These are phyloP conservation scores for Exophiala phaeomuriformis DNA, from an alignment of 2,329 filamentous ascomycete genomes.

Conservation along the genomic window DNA sequence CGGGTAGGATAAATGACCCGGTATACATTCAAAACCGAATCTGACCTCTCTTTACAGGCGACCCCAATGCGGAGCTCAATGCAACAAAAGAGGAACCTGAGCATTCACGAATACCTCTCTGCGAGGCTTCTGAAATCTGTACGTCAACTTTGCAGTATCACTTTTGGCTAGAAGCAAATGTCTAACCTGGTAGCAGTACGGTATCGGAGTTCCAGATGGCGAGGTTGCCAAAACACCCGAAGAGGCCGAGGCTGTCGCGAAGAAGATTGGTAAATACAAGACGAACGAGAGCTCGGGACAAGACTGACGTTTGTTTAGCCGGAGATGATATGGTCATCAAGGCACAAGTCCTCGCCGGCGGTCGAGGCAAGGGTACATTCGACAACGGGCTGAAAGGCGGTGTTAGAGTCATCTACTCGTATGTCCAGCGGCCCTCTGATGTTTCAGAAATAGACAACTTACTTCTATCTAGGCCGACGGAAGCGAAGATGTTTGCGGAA, in stretches of 20 bases:
- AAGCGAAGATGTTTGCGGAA: slow-evolving; percentile 93
- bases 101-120: slow-evolving; percentile 97
- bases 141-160: slow-evolving; percentile 26
- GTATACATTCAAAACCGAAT: neutral
- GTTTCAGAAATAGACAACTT: slow-evolving; percentile 1
- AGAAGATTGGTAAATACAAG: slow-evolving; percentile 62
- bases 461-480: slow-evolving; percentile 55
- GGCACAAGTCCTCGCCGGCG: slow-evolving; percentile 95
- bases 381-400: slow-evolving; percentile 98
- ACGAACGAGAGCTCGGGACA: slow-evolving; percentile 11
- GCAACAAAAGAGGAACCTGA: slow-evolving; percentile 80
- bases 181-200: slow-evolving; percentile 58
- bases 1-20: slow-evolving; percentile 12
- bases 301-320: slow-evolving; percentile 37
- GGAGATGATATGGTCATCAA: slow-evolving; percentile 98
- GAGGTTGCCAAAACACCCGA: slow-evolving; percentile 72
- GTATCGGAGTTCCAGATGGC: slow-evolving; percentile 85
- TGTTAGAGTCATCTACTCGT: slow-evolving; percentile 97
- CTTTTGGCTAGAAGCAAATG: slow-evolving; percentile 3
- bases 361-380: slow-evolving; percentile 94
- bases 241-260: slow-evolving; percentile 87
- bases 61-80: slow-evolving; percentile 47
- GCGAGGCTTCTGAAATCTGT: slow-evolving; percentile 74
- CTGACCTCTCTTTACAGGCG: slow-evolving; percentile 40
- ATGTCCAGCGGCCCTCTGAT: slow-evolving; percentile 29